Percentiles rank a stretch among this genome's conserved stretches.
These are phyloP conservation scores for Nitzschia putrida DNA, from an alignment of 108 stramenopile species.

Conservation along the genomic window DNA sequence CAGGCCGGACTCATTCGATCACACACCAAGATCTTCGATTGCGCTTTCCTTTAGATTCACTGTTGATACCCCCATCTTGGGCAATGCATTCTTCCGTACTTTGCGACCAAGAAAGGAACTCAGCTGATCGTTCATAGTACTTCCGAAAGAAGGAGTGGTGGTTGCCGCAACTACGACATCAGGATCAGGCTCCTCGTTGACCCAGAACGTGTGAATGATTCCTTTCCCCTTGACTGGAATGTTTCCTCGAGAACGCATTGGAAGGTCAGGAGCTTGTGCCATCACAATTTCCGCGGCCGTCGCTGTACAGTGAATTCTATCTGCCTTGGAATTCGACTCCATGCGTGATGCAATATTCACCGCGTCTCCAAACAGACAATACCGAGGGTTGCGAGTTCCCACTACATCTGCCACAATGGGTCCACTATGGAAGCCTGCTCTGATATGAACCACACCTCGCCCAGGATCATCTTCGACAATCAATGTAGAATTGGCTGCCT, in stretches of 20 bases:
- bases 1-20: no score
- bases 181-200: constrained; percentile 6
- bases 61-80: no score
- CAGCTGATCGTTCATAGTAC: no score
- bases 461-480: constrained; percentile 43
- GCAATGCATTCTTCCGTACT: no score
- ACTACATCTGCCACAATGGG: constrained; percentile 56
- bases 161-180: neutral
- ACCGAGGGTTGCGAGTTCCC: constrained; percentile 45
- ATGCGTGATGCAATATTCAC: constrained; percentile 59
- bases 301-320: constrained; percentile 50
- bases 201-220: constrained; percentile 45
- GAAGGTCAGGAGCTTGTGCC: constrained; percentile 40
- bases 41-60: no score
- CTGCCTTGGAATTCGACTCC: constrained; percentile 46
- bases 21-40: no score
- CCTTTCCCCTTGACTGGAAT: constrained; percentile 58
- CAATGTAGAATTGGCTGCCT: constrained; percentile 37
- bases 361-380: constrained; percentile 61
- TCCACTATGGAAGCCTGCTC: constrained; percentile 57
- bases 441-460: constrained; percentile 49
- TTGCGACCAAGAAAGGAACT: no score
- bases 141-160: neutral
- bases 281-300: constrained; percentile 38
- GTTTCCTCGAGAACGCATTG: constrained; percentile 33